Evolutionary conservation across 495 filamentous ascomycete species (phyloP), one percentile per base, ranked within the genome.

Genomic region (Friedmanniomyces simplex): DNA sequence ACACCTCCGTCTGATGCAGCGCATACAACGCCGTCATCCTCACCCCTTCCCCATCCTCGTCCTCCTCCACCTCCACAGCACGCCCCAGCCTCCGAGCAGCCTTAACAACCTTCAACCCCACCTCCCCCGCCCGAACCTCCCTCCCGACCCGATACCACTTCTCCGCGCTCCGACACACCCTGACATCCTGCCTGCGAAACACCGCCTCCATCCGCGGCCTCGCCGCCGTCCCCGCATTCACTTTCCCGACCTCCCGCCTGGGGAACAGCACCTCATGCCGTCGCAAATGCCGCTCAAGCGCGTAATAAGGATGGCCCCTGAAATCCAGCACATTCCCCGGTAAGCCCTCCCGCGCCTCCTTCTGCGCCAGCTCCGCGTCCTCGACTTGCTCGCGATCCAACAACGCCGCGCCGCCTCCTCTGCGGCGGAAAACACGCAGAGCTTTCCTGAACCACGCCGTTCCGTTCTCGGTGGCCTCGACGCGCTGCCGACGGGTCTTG

Each of bases 231-330:
- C 88, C 85, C 6, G 82, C 76, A 14, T 82, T 79, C 13, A 96
- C 79, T 47, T 85, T 89, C 13, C 93, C 91, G 46, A 84, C 82
- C n/a, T 79, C 72, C 10, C 80, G 75, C 45, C 82, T 87, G 0
- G 82, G 86, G 45, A 82, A 77, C 13, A 93, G 77, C 12, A 89
- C 83, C 71, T 99, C 87, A 63, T 93, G 83, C 20, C 83, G 77
- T 49, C 80, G 82, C n/a, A 99, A 71, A 72, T 97, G 90, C 45
- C 94, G 77, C 62, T 95, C 86, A 0, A 99, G 77, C 1, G 87
- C 90, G 64, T 91, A 96, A 46, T 88, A 71, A 0, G 94, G 94
- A 69, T 99, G 93, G 63, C 87, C 83, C 67, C 95, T 96, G 71
- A 96, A 94, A 64, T 97, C 91, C 45, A 83, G 80, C 18, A 96